Evolutionary conservation across 139 green algal species (phyloP), one percentile per base, ranked within the genome.

Genomic region (Chlorella sp.): DNA sequence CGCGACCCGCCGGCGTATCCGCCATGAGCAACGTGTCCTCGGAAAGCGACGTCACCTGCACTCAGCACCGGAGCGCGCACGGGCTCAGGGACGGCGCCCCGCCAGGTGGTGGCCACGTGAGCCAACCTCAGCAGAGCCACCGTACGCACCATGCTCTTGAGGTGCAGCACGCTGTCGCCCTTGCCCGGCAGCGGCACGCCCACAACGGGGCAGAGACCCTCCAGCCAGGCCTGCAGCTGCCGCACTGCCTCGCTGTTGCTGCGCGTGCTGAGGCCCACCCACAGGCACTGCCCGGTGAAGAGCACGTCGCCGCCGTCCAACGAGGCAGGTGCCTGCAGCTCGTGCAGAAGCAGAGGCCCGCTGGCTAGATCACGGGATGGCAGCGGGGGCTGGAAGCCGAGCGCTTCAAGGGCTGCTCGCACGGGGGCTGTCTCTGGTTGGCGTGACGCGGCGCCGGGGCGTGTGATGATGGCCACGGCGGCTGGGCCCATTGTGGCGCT

Each of bases 101-200:
- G n/a, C n/a, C n/a, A n/a, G n/a, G n/a, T n/a, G n/a, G n/a, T n/a
- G n/a, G n/a, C n/a, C n/a, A n/a, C n/a, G n/a, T n/a, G n/a, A n/a
- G n/a, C n/a, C n/a, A n/a, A n/a, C n/a, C n/a, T n/a, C n/a, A n/a
- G n/a, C n/a, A n/a, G n/a, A n/a, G n/a, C n/a, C n/a, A n/a, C 27
- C 5, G 61, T 31, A 31, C 63, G 31, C 32, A 80, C 69, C 36
- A 81, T 66, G 6, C 63, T 74, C 49, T 81, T 81, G 42, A 81
- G 70, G 71, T 81, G 76, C 59, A 81, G 71, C 42, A 29, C n/a
- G n/a, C n/a, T n/a, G n/a, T n/a, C n/a, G 76, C 49, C n/a, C 24
- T 29, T 10, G 0, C 35, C 35, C 0, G n/a, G 3, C 29, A 27
- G 31, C 23, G 17, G 29, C 42, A 77, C 70, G 20, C 2, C 30